Evolutionary conservation across 1,284 basidiomycete genomes (phyloP).

Genomic region (Naganishia sp.): DNA sequence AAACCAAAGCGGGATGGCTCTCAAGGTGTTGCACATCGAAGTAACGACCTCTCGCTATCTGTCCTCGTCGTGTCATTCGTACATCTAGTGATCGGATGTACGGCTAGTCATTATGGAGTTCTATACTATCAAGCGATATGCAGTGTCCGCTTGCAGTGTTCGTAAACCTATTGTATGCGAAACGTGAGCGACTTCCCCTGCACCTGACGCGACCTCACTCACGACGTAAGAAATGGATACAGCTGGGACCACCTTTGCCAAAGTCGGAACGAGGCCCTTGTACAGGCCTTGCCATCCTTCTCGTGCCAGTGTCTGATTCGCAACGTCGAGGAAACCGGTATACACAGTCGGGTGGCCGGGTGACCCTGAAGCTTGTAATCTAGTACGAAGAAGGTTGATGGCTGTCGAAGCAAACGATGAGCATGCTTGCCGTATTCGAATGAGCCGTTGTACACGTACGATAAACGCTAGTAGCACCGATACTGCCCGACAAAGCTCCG

Average conservation of each 20-base stretch:
- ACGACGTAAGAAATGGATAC: slow-evolving; percentile 94
- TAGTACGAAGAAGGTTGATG: slow-evolving; percentile 88
- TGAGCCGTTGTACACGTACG: slow-evolving; percentile 51
- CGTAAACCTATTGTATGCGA: slow-evolving; percentile 31
- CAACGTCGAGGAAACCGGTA: slow-evolving; percentile 83
- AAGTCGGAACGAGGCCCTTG: slow-evolving; percentile 82
- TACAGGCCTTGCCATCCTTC: slow-evolving; percentile 97
- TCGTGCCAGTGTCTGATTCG: slow-evolving; percentile 72
- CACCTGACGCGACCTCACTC: slow-evolving; percentile 6
- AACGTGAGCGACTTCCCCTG: neutral
- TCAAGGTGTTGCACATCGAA: neutral
- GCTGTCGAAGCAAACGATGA: slow-evolving; percentile 47
- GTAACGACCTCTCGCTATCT: neutral
- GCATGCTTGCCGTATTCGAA: neutral
- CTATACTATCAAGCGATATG: slow-evolving; percentile 24
- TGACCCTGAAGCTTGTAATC: slow-evolving; percentile 92
- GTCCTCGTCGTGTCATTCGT: neutral
- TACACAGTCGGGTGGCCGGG: slow-evolving; percentile 88
- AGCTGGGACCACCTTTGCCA: slow-evolving; percentile 92
- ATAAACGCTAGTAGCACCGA: slow-evolving; percentile 89
- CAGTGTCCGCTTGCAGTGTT: slow-evolving; percentile 34
- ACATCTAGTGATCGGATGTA: neutral
- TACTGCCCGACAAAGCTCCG: slow-evolving; percentile 83
- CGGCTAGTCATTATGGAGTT: neutral
- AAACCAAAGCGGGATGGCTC: no score